Conservation (phyloP, 495 filamentous ascomycete species). For the Elasticomyces elasticus region DNA sequence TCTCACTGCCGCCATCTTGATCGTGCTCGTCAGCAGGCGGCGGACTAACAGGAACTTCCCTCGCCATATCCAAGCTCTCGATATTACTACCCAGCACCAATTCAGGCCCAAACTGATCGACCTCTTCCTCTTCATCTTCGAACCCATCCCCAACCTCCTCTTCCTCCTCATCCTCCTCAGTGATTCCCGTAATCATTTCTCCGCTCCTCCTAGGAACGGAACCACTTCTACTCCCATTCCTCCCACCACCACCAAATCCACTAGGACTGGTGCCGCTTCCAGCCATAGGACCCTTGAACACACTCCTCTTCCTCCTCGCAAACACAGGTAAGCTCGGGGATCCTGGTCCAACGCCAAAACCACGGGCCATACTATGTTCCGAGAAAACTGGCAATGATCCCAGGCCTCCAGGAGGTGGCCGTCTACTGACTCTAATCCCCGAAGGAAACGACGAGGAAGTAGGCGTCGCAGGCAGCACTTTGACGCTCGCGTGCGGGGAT, state of each 20-base stretch:
- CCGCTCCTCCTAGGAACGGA: conserved; percentile 50
- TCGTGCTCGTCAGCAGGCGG: conserved; percentile 15
- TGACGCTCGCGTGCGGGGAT: conserved; percentile 80
- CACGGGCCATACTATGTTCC: conserved; percentile 20
- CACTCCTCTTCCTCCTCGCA: conserved; percentile 76
- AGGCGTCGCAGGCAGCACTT: conserved; percentile 87
- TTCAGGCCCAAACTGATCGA: conserved; percentile 30
- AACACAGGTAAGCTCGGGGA: conserved; percentile 61
- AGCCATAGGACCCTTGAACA: conserved; percentile 83
- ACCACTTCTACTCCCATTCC: conserved; percentile 3
- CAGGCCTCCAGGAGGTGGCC: conserved; percentile 25
- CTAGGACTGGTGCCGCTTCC: conserved; percentile 37
- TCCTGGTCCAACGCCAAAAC: conserved; percentile 37
- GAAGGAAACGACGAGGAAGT: conserved; percentile 65
- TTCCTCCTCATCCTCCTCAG: conserved; percentile 58
- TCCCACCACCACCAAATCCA: conserved; percentile 38
- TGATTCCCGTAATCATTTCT: conserved; percentile 77
- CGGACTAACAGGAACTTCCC: not conserved
- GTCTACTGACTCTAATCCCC: conserved; percentile 76
- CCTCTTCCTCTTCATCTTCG: conserved; percentile 28
- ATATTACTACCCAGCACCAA: conserved; percentile 4
- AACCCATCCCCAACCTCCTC: conserved; percentile 5
- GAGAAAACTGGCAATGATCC: conserved; percentile 32
- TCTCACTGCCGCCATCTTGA: not conserved
- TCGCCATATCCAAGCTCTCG: conserved; percentile 1